phyloP scores from a whole-genome alignment of 306 rosid genomes.

The Gastrolobium bilobum region DNA sequence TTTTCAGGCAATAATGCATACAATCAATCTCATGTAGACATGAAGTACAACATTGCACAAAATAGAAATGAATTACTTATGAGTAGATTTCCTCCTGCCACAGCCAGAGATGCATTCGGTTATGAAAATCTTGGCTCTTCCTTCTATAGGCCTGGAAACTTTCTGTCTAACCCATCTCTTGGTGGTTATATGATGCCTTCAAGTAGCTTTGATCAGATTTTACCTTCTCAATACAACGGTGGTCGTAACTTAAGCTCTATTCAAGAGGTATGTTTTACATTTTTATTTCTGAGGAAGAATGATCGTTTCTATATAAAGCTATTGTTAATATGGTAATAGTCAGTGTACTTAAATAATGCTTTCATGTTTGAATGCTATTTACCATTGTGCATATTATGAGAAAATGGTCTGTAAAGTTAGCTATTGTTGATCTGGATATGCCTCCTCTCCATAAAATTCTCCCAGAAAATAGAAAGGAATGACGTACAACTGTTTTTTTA shows the following conservation, averaged over 20 bases:
- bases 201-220: conserved; percentile 54
- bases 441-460: not conserved
- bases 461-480: not conserved
- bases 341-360: not conserved
- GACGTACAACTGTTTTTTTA: conserved; percentile 15
- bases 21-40: conserved; percentile 51
- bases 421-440: conserved; percentile 8
- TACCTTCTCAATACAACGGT: conserved; percentile 54
- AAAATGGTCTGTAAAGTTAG: not conserved
- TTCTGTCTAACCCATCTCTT: conserved; percentile 52
- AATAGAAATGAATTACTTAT: conserved; percentile 45
- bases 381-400: conserved; percentile 10
- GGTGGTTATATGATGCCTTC: conserved; percentile 47
- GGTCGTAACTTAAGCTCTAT: conserved; percentile 52
- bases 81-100: conserved; percentile 51
- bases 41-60: conserved; percentile 53
- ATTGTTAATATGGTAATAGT: conserved; percentile 24
- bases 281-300: not conserved
- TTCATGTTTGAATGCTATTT: conserved; percentile 34
- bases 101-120: conserved; percentile 52
- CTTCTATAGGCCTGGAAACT: conserved; percentile 47
- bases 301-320: conserved; percentile 10
- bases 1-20: conserved; percentile 53
- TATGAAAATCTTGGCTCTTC: conserved; percentile 60
- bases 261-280: conserved; percentile 60